These are phyloP conservation scores for Paecilomyces sp. DNA, from an alignment of 2,329 filamentous ascomycete genomes.

Conservation along the genomic window DNA sequence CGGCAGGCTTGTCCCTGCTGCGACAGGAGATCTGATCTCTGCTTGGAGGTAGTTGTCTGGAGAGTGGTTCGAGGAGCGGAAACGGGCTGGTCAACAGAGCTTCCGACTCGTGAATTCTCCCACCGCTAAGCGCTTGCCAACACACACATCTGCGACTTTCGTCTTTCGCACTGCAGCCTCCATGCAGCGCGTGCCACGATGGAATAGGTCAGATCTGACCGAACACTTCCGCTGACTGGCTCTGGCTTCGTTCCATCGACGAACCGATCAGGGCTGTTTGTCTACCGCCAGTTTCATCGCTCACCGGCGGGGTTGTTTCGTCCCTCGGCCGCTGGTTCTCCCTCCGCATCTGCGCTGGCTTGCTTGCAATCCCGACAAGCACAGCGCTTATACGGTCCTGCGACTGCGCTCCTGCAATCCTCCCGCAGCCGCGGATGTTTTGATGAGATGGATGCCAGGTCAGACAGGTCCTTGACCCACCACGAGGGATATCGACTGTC, in stretches of 20 bases:
- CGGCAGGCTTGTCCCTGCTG: neutral
- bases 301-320: neutral
- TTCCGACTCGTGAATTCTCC: slow-evolving; percentile 1
- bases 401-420: slow-evolving; percentile 1
- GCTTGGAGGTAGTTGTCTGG: neutral
- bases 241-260: neutral
- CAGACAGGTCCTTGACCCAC: slow-evolving; percentile 20
- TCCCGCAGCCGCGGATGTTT: neutral
- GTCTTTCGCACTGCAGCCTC: slow-evolving; percentile 9
- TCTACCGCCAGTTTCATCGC: neutral
- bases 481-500: slow-evolving; percentile 19
- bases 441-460: slow-evolving; percentile 26
- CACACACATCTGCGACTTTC: slow-evolving; percentile 2
- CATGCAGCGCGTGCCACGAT: neutral
- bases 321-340: neutral
- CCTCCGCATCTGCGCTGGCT: neutral
- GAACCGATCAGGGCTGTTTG: neutral
- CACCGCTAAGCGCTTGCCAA: slow-evolving; percentile 3
- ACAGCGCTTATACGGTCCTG: slow-evolving; percentile 1
- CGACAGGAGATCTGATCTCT: neutral
- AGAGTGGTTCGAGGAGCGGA: neutral
- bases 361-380: neutral
- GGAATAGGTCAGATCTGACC: neutral
- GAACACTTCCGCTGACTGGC: neutral
- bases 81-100: slow-evolving; percentile 1